Evolutionary conservation across 2,329 filamentous ascomycete genomes (phyloP), one percentile per base, ranked within the genome.

Genomic region (Sclerotinia nivalis): DNA sequence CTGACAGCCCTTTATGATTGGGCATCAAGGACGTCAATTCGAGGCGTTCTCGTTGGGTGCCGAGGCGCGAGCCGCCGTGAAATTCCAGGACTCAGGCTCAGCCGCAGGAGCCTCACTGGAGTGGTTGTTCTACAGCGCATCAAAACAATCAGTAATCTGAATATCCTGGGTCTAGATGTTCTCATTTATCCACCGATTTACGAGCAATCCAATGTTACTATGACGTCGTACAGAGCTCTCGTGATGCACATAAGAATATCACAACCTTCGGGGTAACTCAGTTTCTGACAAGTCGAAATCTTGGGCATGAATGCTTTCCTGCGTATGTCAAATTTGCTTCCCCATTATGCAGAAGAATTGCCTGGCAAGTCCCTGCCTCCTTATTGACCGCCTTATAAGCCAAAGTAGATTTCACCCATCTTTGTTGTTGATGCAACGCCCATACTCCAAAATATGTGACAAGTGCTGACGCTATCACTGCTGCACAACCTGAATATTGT

Each of bases 401-500:
- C 69, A 73, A 64, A 71, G 64, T 69, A 62, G 65, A 59, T 61
- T 73, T 68, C 72, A 56, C 52, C 47, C 71, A 68, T 72, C 60
- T 70, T 68, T 71, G 68, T 50, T 66, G 54, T 71, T 75, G 74
- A 76, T 73, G 71, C 74, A 73, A 76, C 72, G 72, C 71, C 70
- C 56, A 70, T 73, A 58, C 61, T 70, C 66, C 52, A 70, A 34
- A 66, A 66, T 61, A 54, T 47, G 61, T 66, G 52, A 49, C 37
- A 74, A 73, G 66, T 69, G 40, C 67, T 66, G 70, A 56, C 72
- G 18, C 58, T 60, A 60, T 85, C 80, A 91, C 81, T 92, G 91
- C 82, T 93, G 91, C 72, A 96, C 91, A 73, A 95, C 90, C 80
- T 95, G 92, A 66, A 96, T 87, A 77, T 95, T 95, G 82, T 96